Percentiles rank a stretch among this genome's conserved stretches.
Conservation (phyloP, 805 yeast genomes). For the Ogataea methanolica region DNA sequence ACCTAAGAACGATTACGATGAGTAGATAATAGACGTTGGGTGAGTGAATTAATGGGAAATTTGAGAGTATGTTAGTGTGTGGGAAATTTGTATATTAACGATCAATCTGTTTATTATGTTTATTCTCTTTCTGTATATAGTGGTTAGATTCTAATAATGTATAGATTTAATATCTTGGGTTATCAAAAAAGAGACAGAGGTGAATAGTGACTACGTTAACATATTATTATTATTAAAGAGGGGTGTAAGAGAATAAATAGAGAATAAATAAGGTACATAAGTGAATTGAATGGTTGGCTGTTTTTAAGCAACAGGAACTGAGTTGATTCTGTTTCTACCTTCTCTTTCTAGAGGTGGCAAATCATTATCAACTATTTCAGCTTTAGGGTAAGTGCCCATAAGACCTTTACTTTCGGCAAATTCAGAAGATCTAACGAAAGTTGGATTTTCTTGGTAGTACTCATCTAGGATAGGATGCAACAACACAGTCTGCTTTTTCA, state of each 20-base stretch:
- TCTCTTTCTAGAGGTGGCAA: slow-evolving; percentile 81
- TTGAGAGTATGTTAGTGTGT: not conserved
- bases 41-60: not conserved
- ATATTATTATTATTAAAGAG: too few species aligned
- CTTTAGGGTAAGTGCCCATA: slow-evolving; percentile 83
- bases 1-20: slow-evolving; percentile 83
- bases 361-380: slow-evolving; percentile 42
- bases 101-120: not conserved
- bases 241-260: not conserved
- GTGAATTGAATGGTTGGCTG: not conserved
- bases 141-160: too few species aligned
- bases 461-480: slow-evolving; percentile 91
- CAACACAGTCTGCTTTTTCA: slow-evolving; percentile 79
- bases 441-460: slow-evolving; percentile 71
- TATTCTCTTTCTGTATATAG: too few species aligned
- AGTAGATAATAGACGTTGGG: slow-evolving; percentile 21
- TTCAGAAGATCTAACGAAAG: slow-evolving; percentile 64
- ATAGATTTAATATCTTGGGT: too few species aligned
- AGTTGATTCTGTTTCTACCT: slow-evolving; percentile 37
- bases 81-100: not conserved
- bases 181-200: too few species aligned
- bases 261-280: not conserved
- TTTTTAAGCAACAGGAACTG: not conserved
- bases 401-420: slow-evolving; percentile 90
- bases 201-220: too few species aligned